A percentile compares a stretch with the other conserved stretches of the same genome.
Evolutionary conservation across 1,284 basidiomycete genomes (phyloP).

Genomic region (Acaromyces ingoldii): DNA sequence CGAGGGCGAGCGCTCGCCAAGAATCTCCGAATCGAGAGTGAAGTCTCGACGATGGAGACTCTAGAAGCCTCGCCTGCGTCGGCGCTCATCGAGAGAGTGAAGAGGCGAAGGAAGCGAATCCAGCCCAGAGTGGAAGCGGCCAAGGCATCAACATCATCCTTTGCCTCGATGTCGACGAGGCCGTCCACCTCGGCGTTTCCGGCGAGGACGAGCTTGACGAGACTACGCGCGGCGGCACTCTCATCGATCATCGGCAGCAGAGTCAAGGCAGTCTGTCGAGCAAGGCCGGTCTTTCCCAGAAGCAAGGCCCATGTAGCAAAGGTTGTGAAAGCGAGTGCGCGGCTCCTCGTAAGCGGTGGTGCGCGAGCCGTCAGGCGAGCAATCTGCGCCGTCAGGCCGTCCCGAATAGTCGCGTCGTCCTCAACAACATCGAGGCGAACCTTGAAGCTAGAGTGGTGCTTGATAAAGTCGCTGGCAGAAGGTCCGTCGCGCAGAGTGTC

Average conservation of each 20-base stretch:
- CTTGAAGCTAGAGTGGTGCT: constrained; percentile 5
- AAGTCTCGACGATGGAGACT: background rate
- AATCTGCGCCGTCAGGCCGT: constrained; percentile 22
- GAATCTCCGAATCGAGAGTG: background rate
- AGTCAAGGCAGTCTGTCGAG: constrained; percentile 15
- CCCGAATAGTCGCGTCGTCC: constrained; percentile 14
- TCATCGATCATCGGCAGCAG: background rate
- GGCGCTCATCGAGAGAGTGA: constrained; percentile 1
- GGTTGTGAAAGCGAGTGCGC: constrained; percentile 25
- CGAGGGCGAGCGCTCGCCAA: background rate
- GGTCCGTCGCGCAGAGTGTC: background rate
- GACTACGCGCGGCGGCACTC: constrained; percentile 3
- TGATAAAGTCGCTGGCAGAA: constrained; percentile 13
- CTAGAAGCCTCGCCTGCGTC: too few relatives aligned
- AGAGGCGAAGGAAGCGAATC: constrained; percentile 31
- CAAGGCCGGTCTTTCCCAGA: constrained; percentile 26
- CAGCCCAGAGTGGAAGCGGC: constrained; percentile 28
- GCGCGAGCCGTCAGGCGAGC: constrained; percentile 22
- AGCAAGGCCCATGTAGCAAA: constrained; percentile 36
- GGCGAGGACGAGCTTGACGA: constrained; percentile 10
- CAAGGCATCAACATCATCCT: constrained; percentile 23
- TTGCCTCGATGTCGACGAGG: background rate
- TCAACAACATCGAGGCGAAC: constrained; percentile 23
- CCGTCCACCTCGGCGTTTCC: constrained; percentile 1
- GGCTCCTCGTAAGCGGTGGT: constrained; percentile 18